These are phyloP conservation scores for Hymenoscyphus salicellus DNA, from an alignment of 2,329 filamentous ascomycete species.

Conservation along the genomic window DNA sequence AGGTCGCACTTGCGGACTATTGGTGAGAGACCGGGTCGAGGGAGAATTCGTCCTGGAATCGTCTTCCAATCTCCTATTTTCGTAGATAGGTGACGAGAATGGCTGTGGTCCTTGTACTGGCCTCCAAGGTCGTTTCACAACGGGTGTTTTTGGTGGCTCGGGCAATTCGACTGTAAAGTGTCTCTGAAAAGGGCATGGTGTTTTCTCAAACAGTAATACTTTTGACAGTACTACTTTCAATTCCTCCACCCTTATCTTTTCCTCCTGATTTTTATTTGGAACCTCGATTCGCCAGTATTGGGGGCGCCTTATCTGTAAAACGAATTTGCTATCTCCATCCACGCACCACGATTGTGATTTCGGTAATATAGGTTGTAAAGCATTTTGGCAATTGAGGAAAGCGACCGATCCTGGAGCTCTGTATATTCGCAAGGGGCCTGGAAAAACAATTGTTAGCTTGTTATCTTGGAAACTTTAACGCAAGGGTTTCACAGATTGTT, in stretches of 20 bases:
- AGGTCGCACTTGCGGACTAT: not conserved
- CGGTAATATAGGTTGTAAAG: slow-evolving; percentile 81
- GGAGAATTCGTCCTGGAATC: slow-evolving; percentile 1
- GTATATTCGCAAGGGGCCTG: slow-evolving; percentile 77
- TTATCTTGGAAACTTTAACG: not conserved
- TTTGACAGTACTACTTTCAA: slow-evolving; percentile 68
- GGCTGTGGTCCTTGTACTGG: slow-evolving; percentile 40
- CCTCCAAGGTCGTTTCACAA: slow-evolving; percentile 67
- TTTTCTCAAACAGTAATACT: slow-evolving; percentile 82
- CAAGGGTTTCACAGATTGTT: not conserved
- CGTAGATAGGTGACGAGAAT: slow-evolving; percentile 15
- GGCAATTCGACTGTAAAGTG: slow-evolving; percentile 73
- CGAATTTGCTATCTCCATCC: slow-evolving; percentile 78
- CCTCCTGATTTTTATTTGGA: slow-evolving; percentile 61
- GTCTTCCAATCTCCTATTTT: slow-evolving; percentile 15
- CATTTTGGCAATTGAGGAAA: slow-evolving; percentile 80
- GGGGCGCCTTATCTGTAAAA: slow-evolving; percentile 78
- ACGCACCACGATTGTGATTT: slow-evolving; percentile 94
- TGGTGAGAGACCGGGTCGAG: not conserved
- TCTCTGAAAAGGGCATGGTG: slow-evolving; percentile 78
- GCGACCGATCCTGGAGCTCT: slow-evolving; percentile 81
- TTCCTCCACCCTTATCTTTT: slow-evolving; percentile 60
- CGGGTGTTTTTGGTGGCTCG: slow-evolving; percentile 61
- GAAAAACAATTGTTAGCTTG: not conserved
- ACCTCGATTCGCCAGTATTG: slow-evolving; percentile 91